These are phyloP conservation scores for Beauveria sp. DNA, from an alignment of 2,329 filamentous ascomycete species.

Conservation along the genomic window DNA sequence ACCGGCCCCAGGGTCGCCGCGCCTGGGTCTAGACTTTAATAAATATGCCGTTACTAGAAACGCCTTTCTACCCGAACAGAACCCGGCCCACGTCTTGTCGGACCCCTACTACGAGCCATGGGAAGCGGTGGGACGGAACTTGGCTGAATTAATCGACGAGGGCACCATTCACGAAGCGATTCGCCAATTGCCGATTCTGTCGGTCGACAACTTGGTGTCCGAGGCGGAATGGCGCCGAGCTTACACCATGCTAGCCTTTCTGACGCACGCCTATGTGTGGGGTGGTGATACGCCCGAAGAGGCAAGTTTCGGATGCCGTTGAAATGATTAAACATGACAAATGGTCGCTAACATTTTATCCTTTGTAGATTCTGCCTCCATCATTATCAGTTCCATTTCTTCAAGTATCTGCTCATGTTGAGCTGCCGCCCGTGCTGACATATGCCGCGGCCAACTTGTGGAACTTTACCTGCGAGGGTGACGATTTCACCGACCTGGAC, in stretches of 20 bases:
- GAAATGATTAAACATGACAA: neutral
- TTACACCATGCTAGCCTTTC: slow-evolving; percentile 70
- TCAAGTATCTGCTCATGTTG: slow-evolving; percentile 61
- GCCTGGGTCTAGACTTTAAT: slow-evolving; percentile 21
- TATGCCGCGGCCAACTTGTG: slow-evolving; percentile 82
- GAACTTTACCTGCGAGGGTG: slow-evolving; percentile 63
- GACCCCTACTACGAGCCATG: slow-evolving; percentile 71
- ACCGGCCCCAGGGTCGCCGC: slow-evolving; percentile 13
- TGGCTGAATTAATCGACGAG: slow-evolving; percentile 60
- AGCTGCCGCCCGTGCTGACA: slow-evolving; percentile 81
- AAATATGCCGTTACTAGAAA: slow-evolving; percentile 40
- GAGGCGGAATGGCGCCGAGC: slow-evolving; percentile 75
- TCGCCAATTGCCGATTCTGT: slow-evolving; percentile 60
- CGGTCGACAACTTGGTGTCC: slow-evolving; percentile 52
- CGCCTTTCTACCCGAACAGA: slow-evolving; percentile 68
- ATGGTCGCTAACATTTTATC: neutral
- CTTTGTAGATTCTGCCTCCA: slow-evolving; percentile 55
- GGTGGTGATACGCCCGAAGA: slow-evolving; percentile 68
- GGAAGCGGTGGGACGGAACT: slow-evolving; percentile 62
- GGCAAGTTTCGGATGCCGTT: slow-evolving; percentile 33
- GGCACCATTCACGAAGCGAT: slow-evolving; percentile 57
- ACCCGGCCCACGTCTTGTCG: slow-evolving; percentile 58
- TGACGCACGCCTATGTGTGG: slow-evolving; percentile 86
- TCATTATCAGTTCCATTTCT: slow-evolving; percentile 72
- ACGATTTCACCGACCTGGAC: slow-evolving; percentile 56